Percentiles rank a stretch among this genome's conserved stretches.
phyloP scores from a whole-genome alignment of 345 rosid species.

The Eucalyptus regnans region DNA sequence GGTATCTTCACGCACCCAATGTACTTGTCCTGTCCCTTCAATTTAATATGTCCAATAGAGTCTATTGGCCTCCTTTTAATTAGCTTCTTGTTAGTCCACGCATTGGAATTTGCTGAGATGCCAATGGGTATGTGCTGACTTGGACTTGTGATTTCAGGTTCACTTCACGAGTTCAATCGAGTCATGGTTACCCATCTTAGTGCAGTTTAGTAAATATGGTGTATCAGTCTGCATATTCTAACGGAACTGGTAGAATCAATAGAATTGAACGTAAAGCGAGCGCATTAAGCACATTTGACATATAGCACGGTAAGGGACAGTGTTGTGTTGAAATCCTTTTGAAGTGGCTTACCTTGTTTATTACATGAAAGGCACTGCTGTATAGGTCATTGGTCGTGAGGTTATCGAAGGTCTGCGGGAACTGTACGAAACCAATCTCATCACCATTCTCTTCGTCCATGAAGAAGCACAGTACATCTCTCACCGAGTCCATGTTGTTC shows the following conservation, averaged over 20 bases:
- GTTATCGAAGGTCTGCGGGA: conserved; percentile 21
- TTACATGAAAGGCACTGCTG: neutral
- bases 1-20: neutral
- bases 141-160: neutral
- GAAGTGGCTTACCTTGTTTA: neutral
- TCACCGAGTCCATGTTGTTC: conserved; percentile 14
- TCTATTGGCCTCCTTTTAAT: neutral
- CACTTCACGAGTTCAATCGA: neutral
- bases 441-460: conserved; percentile 32
- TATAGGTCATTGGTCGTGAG: conserved; percentile 21
- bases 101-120: neutral
- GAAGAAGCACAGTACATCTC: conserved; percentile 35
- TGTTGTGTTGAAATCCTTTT: neutral
- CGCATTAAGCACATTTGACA: neutral
- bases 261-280: neutral
- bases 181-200: neutral
- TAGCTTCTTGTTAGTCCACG: neutral
- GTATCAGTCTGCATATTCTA: neutral
- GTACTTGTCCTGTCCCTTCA: neutral
- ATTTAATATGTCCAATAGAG: neutral
- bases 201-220: neutral
- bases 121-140: neutral
- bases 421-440: conserved; percentile 23
- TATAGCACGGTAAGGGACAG: neutral
- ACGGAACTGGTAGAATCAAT: neutral